Conservation (phyloP, 108 stramenopile species). For the Stephanodiscus triporus region DNA sequence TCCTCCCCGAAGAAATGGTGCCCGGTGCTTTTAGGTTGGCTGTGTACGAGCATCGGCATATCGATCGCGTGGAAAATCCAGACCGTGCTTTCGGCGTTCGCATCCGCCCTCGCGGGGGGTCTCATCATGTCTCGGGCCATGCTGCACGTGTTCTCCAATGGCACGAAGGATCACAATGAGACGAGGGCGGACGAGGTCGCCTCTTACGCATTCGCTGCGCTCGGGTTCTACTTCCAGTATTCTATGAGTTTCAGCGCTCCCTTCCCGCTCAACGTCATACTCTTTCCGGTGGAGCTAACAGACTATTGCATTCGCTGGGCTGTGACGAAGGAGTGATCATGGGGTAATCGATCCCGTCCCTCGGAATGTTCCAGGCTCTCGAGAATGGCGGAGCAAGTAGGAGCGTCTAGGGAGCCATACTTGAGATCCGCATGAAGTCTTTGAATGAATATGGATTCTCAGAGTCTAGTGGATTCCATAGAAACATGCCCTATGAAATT, state of each 20-base stretch:
- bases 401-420: not conserved
- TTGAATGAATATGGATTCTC: not conserved
- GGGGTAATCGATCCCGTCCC: too few species aligned
- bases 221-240: constrained; percentile 89
- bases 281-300: constrained; percentile 78
- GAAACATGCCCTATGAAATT: not conserved
- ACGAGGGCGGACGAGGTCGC: constrained; percentile 81
- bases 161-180: constrained; percentile 66
- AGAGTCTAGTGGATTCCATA: not conserved
- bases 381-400: too few species aligned
- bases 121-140: constrained; percentile 86
- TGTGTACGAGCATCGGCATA: constrained; percentile 80
- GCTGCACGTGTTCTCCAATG: constrained; percentile 43
- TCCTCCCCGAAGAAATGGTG: constrained; percentile 64
- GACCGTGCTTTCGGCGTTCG: constrained; percentile 85
- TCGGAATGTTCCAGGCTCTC: too few species aligned
- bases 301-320: constrained; percentile 82
- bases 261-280: constrained; percentile 86
- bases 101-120: constrained; percentile 88
- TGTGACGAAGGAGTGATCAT: constrained; percentile 39
- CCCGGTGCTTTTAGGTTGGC: constrained; percentile 70
- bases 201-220: constrained; percentile 81
- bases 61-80: constrained; percentile 92
- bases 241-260: constrained; percentile 73
- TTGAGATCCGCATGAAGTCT: not conserved